A percentile compares a stretch with the other conserved stretches of the same genome.
phyloP scores from a whole-genome alignment of 768 basidiomycete genomes.

The Lactarius akahatsu region DNA sequence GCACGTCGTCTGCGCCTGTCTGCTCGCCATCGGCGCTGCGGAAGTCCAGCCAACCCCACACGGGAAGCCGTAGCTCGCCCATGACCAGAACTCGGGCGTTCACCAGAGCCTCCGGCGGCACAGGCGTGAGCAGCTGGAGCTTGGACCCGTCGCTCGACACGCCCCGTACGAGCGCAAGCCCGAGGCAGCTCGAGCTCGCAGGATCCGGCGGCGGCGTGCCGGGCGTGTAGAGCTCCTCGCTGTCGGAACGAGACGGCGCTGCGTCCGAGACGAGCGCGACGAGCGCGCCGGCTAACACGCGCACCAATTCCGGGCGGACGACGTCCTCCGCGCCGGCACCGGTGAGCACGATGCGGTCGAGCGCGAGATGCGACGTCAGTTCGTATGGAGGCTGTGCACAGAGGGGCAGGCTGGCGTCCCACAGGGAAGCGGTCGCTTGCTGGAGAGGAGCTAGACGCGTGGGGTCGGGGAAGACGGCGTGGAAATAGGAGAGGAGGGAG shows the following conservation, averaged over 20 bases:
- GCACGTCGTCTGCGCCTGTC: conserved; percentile 51
- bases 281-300: conserved; percentile 77
- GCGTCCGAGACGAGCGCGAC: conserved; percentile 64
- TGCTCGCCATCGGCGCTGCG: conserved; percentile 38
- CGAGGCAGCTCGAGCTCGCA: conserved; percentile 60
- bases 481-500: conserved; percentile 75
- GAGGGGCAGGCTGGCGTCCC: conserved; percentile 71
- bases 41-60: conserved; percentile 86
- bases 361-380: conserved; percentile 53
- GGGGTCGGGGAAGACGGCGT: conserved; percentile 44
- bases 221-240: conserved; percentile 57
- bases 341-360: conserved; percentile 64
- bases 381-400: conserved; percentile 71
- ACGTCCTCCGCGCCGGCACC: conserved; percentile 83
- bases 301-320: conserved; percentile 59
- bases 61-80: conserved; percentile 84
- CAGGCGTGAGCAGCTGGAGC: conserved; percentile 80
- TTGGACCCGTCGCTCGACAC: conserved; percentile 28
- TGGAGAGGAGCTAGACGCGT: conserved; percentile 27
- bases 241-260: neutral
- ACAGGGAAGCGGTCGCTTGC: conserved; percentile 43
- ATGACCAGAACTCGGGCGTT: conserved; percentile 60
- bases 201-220: conserved; percentile 55
- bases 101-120: conserved; percentile 51
- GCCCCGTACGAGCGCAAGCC: conserved; percentile 75